These are phyloP conservation scores for Clavispora vitiphila DNA, from an alignment of 805 yeast genomes.

Conservation along the genomic window DNA sequence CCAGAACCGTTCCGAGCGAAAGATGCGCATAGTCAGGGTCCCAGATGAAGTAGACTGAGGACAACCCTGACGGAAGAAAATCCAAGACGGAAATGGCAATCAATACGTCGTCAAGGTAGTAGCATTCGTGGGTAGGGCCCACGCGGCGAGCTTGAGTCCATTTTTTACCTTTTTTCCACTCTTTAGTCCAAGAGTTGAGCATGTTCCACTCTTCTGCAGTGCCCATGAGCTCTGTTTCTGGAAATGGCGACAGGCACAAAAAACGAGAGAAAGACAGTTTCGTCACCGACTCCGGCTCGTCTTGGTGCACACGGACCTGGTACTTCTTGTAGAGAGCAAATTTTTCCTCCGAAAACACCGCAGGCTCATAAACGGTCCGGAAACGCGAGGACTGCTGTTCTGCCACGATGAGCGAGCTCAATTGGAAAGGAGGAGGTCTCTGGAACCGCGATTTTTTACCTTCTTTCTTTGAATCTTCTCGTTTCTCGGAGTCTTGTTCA, in stretches of 20 bases:
- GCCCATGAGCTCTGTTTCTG: slow-evolving; percentile 20
- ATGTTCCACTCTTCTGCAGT: slow-evolving; percentile 31
- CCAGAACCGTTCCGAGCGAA: slow-evolving; percentile 75
- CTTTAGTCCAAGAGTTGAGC: slow-evolving; percentile 38
- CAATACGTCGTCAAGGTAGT: slow-evolving; percentile 56
- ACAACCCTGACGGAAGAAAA: slow-evolving; percentile 66
- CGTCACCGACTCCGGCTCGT: slow-evolving; percentile 43
- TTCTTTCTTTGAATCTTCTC: no score
- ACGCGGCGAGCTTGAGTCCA: slow-evolving; percentile 12
- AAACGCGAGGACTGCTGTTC: slow-evolving; percentile 34
- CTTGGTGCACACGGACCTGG: slow-evolving; percentile 68
- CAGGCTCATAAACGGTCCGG: slow-evolving; percentile 47
- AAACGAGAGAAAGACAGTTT: slow-evolving; percentile 54
- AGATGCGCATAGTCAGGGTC: slow-evolving; percentile 70
- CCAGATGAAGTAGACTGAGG: slow-evolving; percentile 86
- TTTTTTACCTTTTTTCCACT: slow-evolving; percentile 10
- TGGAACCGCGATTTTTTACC: background rate
- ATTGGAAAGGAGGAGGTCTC: slow-evolving; percentile 14
- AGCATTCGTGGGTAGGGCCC: slow-evolving; percentile 79
- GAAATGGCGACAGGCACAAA: slow-evolving; percentile 65
- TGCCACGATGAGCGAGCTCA: slow-evolving; percentile 32
- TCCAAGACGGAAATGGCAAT: slow-evolving; percentile 78
- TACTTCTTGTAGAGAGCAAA: slow-evolving; percentile 60
- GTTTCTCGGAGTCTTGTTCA: no score
- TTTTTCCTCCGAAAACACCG: slow-evolving; percentile 52